phyloP scores from a whole-genome alignment of 495 filamentous ascomycete species.

The Ascobolus immersus region DNA sequence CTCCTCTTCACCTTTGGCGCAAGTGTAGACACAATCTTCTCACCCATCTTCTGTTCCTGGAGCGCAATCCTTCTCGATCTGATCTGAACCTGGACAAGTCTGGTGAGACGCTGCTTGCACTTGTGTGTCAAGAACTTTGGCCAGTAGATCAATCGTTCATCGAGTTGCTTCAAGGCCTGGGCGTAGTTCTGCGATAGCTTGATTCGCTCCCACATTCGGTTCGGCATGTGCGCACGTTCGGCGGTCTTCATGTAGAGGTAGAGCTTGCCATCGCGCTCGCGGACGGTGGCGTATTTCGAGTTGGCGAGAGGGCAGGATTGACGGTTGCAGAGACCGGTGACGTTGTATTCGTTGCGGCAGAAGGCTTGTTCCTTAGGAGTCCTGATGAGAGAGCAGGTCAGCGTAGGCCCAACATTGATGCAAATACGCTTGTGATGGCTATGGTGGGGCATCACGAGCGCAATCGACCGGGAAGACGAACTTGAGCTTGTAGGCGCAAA shows the following conservation, averaged over 20 bases:
- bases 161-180: slow-evolving; percentile 66
- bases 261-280: slow-evolving; percentile 52
- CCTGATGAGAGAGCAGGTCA: slow-evolving; percentile 23
- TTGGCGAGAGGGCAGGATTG: slow-evolving; percentile 92
- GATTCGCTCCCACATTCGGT: slow-evolving; percentile 85
- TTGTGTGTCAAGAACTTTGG: slow-evolving; percentile 89
- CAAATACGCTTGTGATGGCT: slow-evolving; percentile 5
- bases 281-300: slow-evolving; percentile 81
- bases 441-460: slow-evolving; percentile 4
- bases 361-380: slow-evolving; percentile 83
- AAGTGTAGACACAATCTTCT: slow-evolving; percentile 66
- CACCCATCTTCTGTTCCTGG: slow-evolving; percentile 77
- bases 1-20: slow-evolving; percentile 76
- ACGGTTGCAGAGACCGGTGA: slow-evolving; percentile 73
- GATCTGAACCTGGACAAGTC: slow-evolving; percentile 78
- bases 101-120: slow-evolving; percentile 89
- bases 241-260: slow-evolving; percentile 97
- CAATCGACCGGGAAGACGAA: slow-evolving; percentile 19
- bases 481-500: slow-evolving; percentile 94
- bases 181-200: slow-evolving; percentile 75
- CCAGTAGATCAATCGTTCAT: slow-evolving; percentile 76
- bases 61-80: slow-evolving; percentile 57
- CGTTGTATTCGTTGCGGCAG: slow-evolving; percentile 83
- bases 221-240: slow-evolving; percentile 71
- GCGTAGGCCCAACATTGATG: too few relatives aligned